Evolutionary conservation across 2,329 filamentous ascomycete genomes (phyloP).

Genomic region (Phaeophleospora eucalypticola): DNA sequence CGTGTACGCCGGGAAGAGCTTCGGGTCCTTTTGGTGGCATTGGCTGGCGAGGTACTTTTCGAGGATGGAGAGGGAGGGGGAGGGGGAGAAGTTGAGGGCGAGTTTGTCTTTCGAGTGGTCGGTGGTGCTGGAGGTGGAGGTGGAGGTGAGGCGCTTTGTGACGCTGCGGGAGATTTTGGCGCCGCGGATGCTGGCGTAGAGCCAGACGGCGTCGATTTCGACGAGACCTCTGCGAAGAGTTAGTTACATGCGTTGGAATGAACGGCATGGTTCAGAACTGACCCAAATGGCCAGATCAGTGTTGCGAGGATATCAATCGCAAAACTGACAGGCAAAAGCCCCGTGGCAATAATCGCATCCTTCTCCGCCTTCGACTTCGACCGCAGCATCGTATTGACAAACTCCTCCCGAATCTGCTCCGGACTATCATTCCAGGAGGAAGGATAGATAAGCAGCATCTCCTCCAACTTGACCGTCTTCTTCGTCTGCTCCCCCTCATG

Average conservation of each 20-base stretch:
- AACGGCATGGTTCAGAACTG: too few relatives aligned
- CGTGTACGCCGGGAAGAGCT: constrained; percentile 32
- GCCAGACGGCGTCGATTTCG: constrained; percentile 27
- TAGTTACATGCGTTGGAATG: too few relatives aligned
- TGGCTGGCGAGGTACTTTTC: constrained; percentile 37
- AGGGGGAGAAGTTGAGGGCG: constrained; percentile 36
- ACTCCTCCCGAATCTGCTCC: constrained; percentile 35
- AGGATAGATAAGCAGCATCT: constrained; percentile 43
- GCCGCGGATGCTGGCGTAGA: constrained; percentile 43
- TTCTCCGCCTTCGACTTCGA: constrained; percentile 42
- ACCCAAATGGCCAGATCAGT: constrained; percentile 32
- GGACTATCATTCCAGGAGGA: constrained; percentile 16
- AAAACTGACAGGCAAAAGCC: constrained; percentile 37
- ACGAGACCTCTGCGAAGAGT: constrained; percentile 40
- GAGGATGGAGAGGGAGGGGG: constrained; percentile 35
- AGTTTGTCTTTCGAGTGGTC: constrained; percentile 27
- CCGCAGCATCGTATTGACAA: constrained; percentile 42
- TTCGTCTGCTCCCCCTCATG: constrained; percentile 18
- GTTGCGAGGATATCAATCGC: constrained; percentile 28
- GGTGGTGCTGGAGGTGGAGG: constrained; percentile 11
- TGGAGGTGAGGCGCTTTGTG: constrained; percentile 12
- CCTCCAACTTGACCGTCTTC: constrained; percentile 33
- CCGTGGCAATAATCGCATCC: constrained; percentile 42
- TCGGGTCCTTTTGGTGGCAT: constrained; percentile 37
- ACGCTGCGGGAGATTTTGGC: constrained; percentile 24